phyloP scores from a whole-genome alignment of 345 rosid species.

The Bruguiera parviflora region DNA sequence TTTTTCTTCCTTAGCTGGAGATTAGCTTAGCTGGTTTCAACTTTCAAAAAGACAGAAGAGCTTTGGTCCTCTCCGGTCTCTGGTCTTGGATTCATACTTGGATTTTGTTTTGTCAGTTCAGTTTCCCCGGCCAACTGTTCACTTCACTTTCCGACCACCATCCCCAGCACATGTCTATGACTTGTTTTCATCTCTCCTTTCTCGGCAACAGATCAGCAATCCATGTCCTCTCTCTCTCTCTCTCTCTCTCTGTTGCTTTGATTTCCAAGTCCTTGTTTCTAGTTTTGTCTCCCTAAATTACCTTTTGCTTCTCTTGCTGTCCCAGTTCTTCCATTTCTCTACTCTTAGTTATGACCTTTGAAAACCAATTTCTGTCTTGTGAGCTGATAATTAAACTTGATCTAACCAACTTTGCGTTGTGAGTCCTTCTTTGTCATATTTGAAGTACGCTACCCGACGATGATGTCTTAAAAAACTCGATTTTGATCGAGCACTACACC shows the following conservation, averaged over 20 bases:
- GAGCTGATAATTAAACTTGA: neutral
- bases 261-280: neutral
- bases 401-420: slow-evolving; percentile 21
- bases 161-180: too few species aligned
- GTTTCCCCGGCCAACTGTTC: too few species aligned
- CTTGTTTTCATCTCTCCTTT: neutral
- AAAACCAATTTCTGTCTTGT: neutral
- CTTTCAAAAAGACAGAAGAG: too few species aligned
- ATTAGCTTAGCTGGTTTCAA: too few species aligned
- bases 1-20: too few species aligned
- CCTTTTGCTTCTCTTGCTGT: neutral
- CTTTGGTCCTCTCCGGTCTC: too few species aligned
- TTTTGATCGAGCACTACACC: slow-evolving; percentile 1
- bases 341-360: neutral
- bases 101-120: too few species aligned
- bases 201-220: too few species aligned
- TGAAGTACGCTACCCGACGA: slow-evolving; percentile 7
- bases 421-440: slow-evolving; percentile 10
- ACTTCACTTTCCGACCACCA: too few species aligned
- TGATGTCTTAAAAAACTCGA: slow-evolving; percentile 8
- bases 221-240: neutral
- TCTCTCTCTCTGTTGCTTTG: neutral
- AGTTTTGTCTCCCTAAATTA: neutral
- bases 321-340: neutral
- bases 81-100: too few species aligned